Base-by-base conservation (phyloP, 805 yeast genomes). In the Ogataea wickerhamii region DNA sequence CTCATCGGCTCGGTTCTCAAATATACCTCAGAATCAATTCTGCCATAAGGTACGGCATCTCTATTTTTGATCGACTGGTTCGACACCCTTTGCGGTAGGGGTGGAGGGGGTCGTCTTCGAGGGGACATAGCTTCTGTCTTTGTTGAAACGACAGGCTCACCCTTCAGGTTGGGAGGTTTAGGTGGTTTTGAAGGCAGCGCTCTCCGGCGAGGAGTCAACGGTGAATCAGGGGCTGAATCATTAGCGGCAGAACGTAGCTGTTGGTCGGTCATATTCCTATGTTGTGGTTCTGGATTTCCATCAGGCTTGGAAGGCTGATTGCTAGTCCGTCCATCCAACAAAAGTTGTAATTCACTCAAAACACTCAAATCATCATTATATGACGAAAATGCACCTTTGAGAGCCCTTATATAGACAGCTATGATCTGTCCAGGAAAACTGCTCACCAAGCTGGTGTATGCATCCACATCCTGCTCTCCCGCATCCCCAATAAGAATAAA, bases 381-480 rank as follows among this genome's bases (percentile, higher is more conserved):
- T 33, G 74, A 76, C n/a, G 84, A 79, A 52, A 85, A 67, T 1
- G 91, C 82, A 29, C 73, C 72, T 8, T 73, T 72, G 5, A 94
- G 85, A 33, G 84, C 85, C 28, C 98, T 67, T 24, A 93, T 84
- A 56, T 78, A 89, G 4, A 93, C 86, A 1, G 83, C 94, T 17
- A 73, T 46, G 0, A 93, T 68, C 44, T 78, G 82, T 4, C 67
- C 63, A 0, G 96, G 95, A 51, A 66, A 76, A 22, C 56, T 47
- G 27, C 67, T 62, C 0, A 94, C 85, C 23, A 88, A 63, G 19
- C 81, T 81, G 5, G 78, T 71, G 57, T 93, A 93, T 0, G 97
- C 95, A 54, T 94, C 98, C 29, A 91, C 66, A 64, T 93, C 99
- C 47, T 82, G 82, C 56, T 93, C 98, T 2, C 98, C 98, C 2